Evolutionary conservation across 2,329 filamentous ascomycete species (phyloP), one percentile per base, ranked within the genome.

Genomic region (Cladobotryum protrusum): DNA sequence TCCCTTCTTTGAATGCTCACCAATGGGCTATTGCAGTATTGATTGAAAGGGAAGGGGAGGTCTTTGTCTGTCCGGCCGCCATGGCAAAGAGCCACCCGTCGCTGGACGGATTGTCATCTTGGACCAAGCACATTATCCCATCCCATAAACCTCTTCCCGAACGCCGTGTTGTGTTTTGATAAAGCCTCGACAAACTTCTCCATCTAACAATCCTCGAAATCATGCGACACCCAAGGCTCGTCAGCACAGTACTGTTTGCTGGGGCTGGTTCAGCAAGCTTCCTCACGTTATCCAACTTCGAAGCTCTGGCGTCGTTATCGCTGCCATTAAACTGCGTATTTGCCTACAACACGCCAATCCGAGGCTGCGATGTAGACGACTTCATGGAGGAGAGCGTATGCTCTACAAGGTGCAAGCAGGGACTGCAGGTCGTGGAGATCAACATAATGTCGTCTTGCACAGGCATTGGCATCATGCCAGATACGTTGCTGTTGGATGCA

Each of bases 311-410:
- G n/a, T 61, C 66, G 11, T 53, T 63, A n/a, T 57, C 63, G 4
- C 60, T 70, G 9, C 65, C 71, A 0, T 48, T 69, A 34, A 56
- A 55, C 39, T 76, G 73, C 55, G 59, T 67, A 13, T 56, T 66
- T 35, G 71, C 69, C 33, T 76, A 76, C 60, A 69, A 71, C 55
- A 60, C 62, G 5, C 65, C 66, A 5, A 66, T 76, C 20, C 39
- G 49, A n/a, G 63, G 65, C 45, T 76, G 73, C 57, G 50, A 46
- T 4, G 33, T 56, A 3, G 24, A 48, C 48, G 72, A 75, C 55
- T 74, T 74, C 20, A 14, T 4, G 5, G 48, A 48, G 2, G 64
- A 63, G 34, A 62, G 54, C 12, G 56, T 56, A 2, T 76, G 74
- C 58, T 74, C 72, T 14, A 35, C 50, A 4, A 51, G 48, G 3